phyloP scores from a whole-genome alignment of 148 eudicot species.

The Chenopodium suecicum region DNA sequence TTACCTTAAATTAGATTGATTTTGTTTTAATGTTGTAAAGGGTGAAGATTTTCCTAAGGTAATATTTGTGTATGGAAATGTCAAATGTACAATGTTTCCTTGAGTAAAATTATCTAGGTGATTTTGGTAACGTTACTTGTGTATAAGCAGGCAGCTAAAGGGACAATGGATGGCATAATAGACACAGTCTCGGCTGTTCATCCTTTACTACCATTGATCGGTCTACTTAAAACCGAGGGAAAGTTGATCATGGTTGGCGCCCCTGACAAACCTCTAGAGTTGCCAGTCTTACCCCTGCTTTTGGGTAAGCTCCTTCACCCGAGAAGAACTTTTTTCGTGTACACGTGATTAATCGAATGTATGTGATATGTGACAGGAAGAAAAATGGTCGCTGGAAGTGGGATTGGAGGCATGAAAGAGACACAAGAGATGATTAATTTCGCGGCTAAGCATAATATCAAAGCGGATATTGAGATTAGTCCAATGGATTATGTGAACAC shows the following conservation, averaged over 20 bases:
- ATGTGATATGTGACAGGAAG: no score
- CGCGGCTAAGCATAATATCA: slow-evolving; percentile 31
- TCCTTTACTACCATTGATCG: slow-evolving; percentile 35
- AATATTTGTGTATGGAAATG: no score
- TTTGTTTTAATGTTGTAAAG: no score
- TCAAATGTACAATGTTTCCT: no score
- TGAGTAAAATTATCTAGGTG: neutral
- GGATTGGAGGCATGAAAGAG: no score
- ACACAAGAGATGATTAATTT: slow-evolving; percentile 40
- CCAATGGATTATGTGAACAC: slow-evolving; percentile 25
- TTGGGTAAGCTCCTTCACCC: slow-evolving; percentile 20
- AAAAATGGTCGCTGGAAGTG: no score
- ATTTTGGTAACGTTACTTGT: neutral
- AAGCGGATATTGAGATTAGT: slow-evolving; percentile 28
- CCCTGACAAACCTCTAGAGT: slow-evolving; percentile 40
- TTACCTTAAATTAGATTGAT: no score
- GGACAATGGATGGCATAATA: slow-evolving; percentile 22
- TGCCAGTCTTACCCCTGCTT: slow-evolving; percentile 33
- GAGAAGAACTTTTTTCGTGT: no score
- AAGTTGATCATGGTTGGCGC: slow-evolving; percentile 40
- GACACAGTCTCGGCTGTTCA: slow-evolving; percentile 42
- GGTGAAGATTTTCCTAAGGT: no score
- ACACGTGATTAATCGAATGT: no score
- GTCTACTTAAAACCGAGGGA: slow-evolving; percentile 38
- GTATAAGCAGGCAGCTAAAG: slow-evolving; percentile 39